Base-by-base conservation (phyloP, 352 stramenopile species). In the Nothophytophthora sp. region DNA sequence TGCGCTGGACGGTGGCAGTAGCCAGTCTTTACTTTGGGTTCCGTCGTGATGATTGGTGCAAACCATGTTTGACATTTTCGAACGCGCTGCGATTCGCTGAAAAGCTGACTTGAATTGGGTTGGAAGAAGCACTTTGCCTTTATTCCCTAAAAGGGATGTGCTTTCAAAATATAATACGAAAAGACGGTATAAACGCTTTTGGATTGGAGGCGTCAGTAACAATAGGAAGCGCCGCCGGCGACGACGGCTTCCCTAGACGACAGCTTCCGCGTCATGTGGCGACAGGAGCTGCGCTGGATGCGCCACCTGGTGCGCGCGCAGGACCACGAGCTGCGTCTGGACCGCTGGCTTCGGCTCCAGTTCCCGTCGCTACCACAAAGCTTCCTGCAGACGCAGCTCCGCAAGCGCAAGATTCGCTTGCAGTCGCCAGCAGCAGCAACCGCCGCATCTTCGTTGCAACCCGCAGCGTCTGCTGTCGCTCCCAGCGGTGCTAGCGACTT, bases 381-480 rank as follows among this genome's bases (percentile, higher is more conserved):
- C 38, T 74, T 89, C 25, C 33, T 89, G 24, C 81, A 91, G 61
- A 60, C 55, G 48, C 73, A 86, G 46, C 49, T 91, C 11, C 76
- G 81, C 11, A 80, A 86, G 55, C 76, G 77, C 58, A 79, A 83
- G 61, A 88, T 91, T 59, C 77, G 76, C 0, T 24, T 89, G 20
- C 41, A 72, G 13, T 23, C 37, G 15, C 18, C 58, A 16, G 30
- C 28, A 19, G 9, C 50, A 15, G 19, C 43, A n/a, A 5, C 24
- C 28, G 38, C 27, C 4, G 16, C 30, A 15, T 11, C 2, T 23
- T 29, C 34, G 25, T 23, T 6, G 9, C 33, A 6, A 39, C 4
- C 27, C 5, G 12, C 34, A 2, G 16, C 19, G 5, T 35, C 35
- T 9, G 9, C 35, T 5, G 16, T 6, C 35, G 11, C 16, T 6